Percentiles rank a stretch among this genome's conserved stretches.
Evolutionary conservation across 2,329 filamentous ascomycete genomes (phyloP).

Genomic region (Alternaria solani): DNA sequence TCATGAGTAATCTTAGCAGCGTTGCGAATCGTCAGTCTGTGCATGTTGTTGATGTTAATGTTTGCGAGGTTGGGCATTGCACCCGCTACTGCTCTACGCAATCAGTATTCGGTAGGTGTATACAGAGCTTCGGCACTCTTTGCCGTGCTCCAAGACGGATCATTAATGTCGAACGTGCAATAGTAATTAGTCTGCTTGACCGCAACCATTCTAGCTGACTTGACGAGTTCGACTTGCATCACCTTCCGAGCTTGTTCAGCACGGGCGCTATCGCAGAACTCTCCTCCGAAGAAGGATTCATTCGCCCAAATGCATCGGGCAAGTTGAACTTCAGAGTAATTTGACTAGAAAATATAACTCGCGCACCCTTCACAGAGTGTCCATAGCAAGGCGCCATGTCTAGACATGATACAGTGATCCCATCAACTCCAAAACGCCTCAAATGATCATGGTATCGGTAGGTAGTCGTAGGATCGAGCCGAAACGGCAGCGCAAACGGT

Average conservation of each 20-base stretch:
- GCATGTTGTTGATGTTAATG: not conserved
- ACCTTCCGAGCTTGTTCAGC: not conserved
- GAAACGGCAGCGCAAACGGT: slow-evolving; percentile 27
- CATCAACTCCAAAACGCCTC: slow-evolving; percentile 45
- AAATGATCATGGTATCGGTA: slow-evolving; percentile 46
- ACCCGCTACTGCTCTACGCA: not conserved
- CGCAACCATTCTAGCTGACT: not conserved
- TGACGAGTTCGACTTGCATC: not conserved
- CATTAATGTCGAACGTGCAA: not conserved
- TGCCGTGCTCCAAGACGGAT: not conserved
- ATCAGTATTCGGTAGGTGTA: not conserved
- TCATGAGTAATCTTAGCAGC: not conserved
- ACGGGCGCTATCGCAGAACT: not conserved
- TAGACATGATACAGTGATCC: slow-evolving; percentile 36
- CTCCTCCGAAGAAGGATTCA: not conserved
- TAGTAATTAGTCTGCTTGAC: not conserved
- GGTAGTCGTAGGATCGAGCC: slow-evolving; percentile 33
- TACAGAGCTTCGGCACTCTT: not conserved
- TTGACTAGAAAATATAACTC: slow-evolving; percentile 18
- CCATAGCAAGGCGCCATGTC: slow-evolving; percentile 33
- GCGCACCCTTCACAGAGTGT: slow-evolving; percentile 14
- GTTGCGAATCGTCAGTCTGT: not conserved
- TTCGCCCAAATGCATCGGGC: slow-evolving; percentile 8
- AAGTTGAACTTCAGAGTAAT: slow-evolving; percentile 15
- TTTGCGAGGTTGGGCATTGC: not conserved